phyloP scores from a whole-genome alignment of 441 rosid genomes.

The Corymbia citriodora region DNA sequence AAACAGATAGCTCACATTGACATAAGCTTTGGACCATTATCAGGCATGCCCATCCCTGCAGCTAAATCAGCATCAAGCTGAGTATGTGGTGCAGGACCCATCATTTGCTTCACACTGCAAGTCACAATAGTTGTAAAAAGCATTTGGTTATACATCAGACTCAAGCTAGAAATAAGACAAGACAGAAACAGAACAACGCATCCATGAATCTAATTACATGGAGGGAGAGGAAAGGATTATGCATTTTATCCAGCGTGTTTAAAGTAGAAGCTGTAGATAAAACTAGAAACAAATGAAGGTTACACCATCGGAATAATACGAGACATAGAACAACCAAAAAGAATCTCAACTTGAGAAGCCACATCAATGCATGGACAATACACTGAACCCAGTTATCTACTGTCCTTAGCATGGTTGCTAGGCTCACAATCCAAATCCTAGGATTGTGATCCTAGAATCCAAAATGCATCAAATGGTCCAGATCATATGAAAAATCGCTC shows the following conservation, averaged over 20 bases:
- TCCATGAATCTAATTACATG: neutral
- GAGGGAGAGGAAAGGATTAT: neutral
- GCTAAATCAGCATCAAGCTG: constrained; percentile 96
- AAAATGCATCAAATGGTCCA: neutral
- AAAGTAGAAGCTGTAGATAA: neutral
- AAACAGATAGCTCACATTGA: constrained; percentile 32
- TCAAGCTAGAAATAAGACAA: neutral
- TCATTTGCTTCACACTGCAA: constrained; percentile 72
- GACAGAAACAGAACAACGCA: neutral
- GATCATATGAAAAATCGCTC: neutral
- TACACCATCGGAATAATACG: neutral
- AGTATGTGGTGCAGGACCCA: constrained; percentile 80
- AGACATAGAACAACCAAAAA: neutral
- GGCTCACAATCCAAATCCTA: neutral
- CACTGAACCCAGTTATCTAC: neutral
- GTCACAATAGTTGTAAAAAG: neutral
- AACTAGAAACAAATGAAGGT: neutral
- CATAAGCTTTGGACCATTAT: constrained; percentile 89
- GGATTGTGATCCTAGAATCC: neutral
- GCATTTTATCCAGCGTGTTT: neutral
- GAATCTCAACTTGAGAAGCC: neutral
- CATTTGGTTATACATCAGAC: neutral
- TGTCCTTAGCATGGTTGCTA: neutral
- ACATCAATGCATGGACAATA: neutral
- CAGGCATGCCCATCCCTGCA: constrained; percentile 97